Percentiles rank a stretch among this genome's conserved stretches.
Evolutionary conservation across 495 filamentous ascomycete genomes (phyloP).

Genomic region (Massariosphaeria phaeospora): DNA sequence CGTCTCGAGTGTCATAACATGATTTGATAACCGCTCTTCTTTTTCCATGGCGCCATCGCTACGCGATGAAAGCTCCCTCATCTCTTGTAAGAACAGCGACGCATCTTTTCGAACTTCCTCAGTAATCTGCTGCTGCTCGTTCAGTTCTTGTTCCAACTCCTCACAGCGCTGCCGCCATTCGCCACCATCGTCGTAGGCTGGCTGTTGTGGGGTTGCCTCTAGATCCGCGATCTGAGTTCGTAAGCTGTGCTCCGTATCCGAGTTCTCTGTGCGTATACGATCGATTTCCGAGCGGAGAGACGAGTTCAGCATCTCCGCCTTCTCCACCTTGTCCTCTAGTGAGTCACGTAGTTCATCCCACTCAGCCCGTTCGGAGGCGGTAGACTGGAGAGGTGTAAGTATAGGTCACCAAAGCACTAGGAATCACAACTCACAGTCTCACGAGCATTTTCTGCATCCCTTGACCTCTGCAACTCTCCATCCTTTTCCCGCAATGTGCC

Average conservation of each 20-base stretch:
- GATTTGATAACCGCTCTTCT: conserved; percentile 68
- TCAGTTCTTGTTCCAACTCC: conserved; percentile 65
- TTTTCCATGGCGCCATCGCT: conserved; percentile 72
- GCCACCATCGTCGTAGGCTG: conserved; percentile 37
- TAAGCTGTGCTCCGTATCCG: conserved; percentile 57
- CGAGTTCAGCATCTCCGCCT: conserved; percentile 71
- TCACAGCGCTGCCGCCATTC: conserved; percentile 54
- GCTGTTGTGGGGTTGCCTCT: conserved; percentile 2
- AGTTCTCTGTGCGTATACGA: conserved; percentile 61
- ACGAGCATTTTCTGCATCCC: conserved; percentile 42
- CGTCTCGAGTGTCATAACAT: conserved; percentile 68
- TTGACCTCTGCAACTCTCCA: conserved; percentile 49
- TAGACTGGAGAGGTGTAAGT: conserved; percentile 24
- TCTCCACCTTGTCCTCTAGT: conserved; percentile 71
- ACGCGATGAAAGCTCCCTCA: conserved; percentile 77
- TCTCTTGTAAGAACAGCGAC: conserved; percentile 76
- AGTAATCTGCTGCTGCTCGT: conserved; percentile 74
- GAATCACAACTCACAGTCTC: conserved; percentile 43
- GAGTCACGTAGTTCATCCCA: conserved; percentile 69
- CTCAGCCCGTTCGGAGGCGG: conserved; percentile 53
- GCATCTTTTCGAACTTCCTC: conserved; percentile 85
- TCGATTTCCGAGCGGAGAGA: conserved; percentile 75
- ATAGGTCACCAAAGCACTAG: neutral
- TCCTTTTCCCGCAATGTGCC: conserved; percentile 53
- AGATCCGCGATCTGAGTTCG: conserved; percentile 58